These are phyloP conservation scores for Stephania cephalantha DNA, from an alignment of 164 flowering plant species.

Conservation along the genomic window DNA sequence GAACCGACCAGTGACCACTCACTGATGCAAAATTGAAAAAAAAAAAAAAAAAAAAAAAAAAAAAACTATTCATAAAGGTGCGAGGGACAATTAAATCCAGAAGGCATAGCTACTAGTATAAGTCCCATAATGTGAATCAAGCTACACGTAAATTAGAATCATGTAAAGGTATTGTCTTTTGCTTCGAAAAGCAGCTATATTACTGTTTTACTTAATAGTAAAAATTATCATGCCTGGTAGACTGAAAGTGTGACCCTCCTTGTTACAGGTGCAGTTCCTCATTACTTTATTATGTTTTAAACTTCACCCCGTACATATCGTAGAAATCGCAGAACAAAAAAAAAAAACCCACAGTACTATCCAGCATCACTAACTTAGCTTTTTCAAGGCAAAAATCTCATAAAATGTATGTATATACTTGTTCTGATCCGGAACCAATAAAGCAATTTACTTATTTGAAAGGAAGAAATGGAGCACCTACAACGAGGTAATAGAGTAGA, in stretches of 20 bases:
- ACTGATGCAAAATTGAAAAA: background rate
- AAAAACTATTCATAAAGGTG: too few relatives aligned
- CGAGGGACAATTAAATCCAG: too few relatives aligned
- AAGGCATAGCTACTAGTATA: too few relatives aligned
- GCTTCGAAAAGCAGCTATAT: too few relatives aligned
- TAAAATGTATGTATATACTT: background rate
- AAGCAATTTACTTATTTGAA: background rate
- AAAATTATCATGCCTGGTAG: background rate
- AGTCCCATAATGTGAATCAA: too few relatives aligned
- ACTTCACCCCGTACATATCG: background rate
- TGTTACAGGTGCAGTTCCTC: background rate
- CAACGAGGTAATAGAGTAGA: background rate
- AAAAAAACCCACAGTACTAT: background rate
- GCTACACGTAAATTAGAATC: too few relatives aligned
- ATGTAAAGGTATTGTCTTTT: too few relatives aligned
- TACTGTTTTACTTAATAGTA: too few relatives aligned
- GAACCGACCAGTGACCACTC: background rate
- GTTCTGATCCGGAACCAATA: background rate
- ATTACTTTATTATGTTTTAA: background rate
- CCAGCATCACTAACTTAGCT: background rate
- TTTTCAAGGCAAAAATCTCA: background rate
- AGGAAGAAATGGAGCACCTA: background rate
- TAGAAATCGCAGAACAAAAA: background rate
- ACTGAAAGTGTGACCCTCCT: background rate
- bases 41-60: too few relatives aligned